Base-by-base conservation (phyloP, 2,329 filamentous ascomycete species). In the Hypoxylon sp. region DNA sequence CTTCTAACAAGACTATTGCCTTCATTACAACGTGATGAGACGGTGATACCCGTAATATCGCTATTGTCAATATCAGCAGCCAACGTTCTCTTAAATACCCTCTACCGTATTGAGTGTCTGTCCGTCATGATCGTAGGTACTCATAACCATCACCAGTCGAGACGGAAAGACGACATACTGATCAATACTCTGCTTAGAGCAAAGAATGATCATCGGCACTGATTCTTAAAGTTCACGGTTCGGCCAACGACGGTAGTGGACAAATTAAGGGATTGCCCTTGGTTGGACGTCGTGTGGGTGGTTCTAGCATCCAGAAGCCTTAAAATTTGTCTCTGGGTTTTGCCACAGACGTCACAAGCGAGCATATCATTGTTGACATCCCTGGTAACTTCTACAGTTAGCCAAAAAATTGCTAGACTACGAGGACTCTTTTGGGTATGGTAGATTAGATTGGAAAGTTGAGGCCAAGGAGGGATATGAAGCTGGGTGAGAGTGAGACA, bases 331-430 rank as follows among this genome's bases (percentile, higher is more conserved):
- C 17, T 9, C 34, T 41, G 25, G 41, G 41, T 23, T 14, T 59
- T 9, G 14, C 3, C 21, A 28, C 30, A 45, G 14, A 38, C 23
- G 19, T 11, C 30, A 17, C 23, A 46, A 30, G 61, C 59, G 48
- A 36, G 53, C 23, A 17, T 5, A 19, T 59, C 17, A 30, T 21
- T 7, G 5, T 14, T 25, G 30, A 23, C 13, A 46, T 10, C 19
- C 7, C 9, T 30, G 28, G 10, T 5, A 4, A 30, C 5, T 5
- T 49, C 45, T 38, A 48, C 10, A 21, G 30, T 61, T 48, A 48
- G 46, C 57, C 57, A 21, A 65, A 65, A 25, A n/a, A 38, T 21
- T 6, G 23, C 5, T 30, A 56, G 45, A 9, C 21, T 36, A 36
- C 17, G 17, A 57, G 32, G 11, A 25, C 30, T 32, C 28, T 21